Base-by-base conservation (phyloP, 2,329 filamentous ascomycete species). In the Fusarium nurragi region DNA sequence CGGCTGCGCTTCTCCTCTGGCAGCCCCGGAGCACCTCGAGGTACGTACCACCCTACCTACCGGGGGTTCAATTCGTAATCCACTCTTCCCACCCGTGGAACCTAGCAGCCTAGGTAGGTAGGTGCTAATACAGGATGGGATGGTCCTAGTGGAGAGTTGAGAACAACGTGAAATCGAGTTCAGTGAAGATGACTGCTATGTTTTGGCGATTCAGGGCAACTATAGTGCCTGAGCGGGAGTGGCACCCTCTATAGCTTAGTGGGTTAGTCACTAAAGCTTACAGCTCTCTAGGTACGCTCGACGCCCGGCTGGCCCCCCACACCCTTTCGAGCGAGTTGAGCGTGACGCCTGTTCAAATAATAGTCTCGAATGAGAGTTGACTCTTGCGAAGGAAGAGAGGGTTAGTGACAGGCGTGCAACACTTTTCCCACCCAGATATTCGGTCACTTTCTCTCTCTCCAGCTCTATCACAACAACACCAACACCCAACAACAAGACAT, bases 21-120 rank as follows among this genome's bases (percentile, higher is more conserved):
- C 40, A 52, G 46, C 34, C 40, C 49, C 47, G 40, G 32, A 52
- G 49, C 47, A 43, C 18, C 26, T 30, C 12, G 51, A 39, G 54
- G 54, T 65, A 68, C 62, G 65, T 68, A 67, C 63, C 32, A 43
- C 50, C 50, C 49, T 28, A 18, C 36, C 32, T 18, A 34, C 32
- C 32, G 32, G 32, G 32, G 32, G 14, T 34, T 16, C 49, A 37
- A 59, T 46, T 59, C 45, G 55, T 59, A 54, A 52, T 52, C 49
- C 49, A 52, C 49, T 36, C 28, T 34, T 34, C 10, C 16, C 32
- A 34, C 32, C 32, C 32, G 32, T 13, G 14, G 26, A 30, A 30
- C 26, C 26, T 13, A 30, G 26, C 32, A 34, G 32, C 16, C 32
- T n/a, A 34, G 32, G n/a, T n/a, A n/a, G n/a, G n/a, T n/a, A n/a